Evolutionary conservation across 2,329 filamentous ascomycete species (phyloP).

Genomic region (Fusarium tuaranense): DNA sequence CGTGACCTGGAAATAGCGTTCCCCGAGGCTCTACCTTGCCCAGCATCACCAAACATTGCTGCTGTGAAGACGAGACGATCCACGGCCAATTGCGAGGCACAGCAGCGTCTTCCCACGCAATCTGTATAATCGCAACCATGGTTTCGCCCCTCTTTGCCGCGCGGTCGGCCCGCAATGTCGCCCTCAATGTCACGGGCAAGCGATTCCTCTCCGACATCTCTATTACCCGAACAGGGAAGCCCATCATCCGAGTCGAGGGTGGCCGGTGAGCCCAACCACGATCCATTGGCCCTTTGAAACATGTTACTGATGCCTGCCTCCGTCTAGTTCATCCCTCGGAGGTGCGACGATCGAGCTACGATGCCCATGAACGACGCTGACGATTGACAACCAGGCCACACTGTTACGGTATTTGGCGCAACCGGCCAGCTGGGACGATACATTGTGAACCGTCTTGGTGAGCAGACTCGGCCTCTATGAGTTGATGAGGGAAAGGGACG

Average conservation of each 20-base stretch:
- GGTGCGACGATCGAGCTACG: slow-evolving; percentile 64
- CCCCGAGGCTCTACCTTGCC: slow-evolving; percentile 40
- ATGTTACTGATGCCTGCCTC: slow-evolving; percentile 42
- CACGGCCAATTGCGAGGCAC: slow-evolving; percentile 48
- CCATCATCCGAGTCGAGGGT: slow-evolving; percentile 88
- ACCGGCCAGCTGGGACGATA: slow-evolving; percentile 96
- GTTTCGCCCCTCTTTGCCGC: slow-evolving; percentile 67
- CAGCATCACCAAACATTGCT: slow-evolving; percentile 42
- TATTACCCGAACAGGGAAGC: slow-evolving; percentile 96
- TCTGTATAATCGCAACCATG: slow-evolving; percentile 58
- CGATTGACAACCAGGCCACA: slow-evolving; percentile 75
- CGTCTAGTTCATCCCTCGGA: slow-evolving; percentile 83
- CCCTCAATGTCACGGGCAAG: slow-evolving; percentile 61
- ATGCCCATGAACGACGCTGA: slow-evolving; percentile 41
- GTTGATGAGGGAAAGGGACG: background rate
- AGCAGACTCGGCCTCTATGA: slow-evolving; percentile 27
- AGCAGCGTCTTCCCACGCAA: slow-evolving; percentile 46
- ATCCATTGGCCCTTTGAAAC: slow-evolving; percentile 39
- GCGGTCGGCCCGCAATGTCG: slow-evolving; percentile 63
- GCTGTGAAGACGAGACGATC: slow-evolving; percentile 38
- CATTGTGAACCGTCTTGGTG: slow-evolving; percentile 93
- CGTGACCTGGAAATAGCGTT: slow-evolving; percentile 43
- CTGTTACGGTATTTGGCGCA: slow-evolving; percentile 96
- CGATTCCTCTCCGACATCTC: slow-evolving; percentile 81
- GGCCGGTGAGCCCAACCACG: slow-evolving; percentile 75